A percentile compares a stretch with the other conserved stretches of the same genome.
These are phyloP conservation scores for Argentina anserina DNA, from an alignment of 306 rosid species.

Conservation along the genomic window DNA sequence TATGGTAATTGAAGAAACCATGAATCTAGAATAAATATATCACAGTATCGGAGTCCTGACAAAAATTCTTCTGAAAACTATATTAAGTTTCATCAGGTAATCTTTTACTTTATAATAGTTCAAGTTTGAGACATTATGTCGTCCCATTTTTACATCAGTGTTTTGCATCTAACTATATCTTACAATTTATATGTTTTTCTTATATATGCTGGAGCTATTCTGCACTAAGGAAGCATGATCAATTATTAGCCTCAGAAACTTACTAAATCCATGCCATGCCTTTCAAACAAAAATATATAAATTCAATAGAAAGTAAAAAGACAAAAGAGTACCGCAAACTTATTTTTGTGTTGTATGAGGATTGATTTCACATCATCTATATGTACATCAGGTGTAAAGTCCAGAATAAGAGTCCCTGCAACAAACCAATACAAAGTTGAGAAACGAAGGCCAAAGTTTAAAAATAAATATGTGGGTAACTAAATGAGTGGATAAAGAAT, in stretches of 20 bases:
- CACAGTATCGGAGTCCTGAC: not conserved
- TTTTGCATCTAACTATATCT: not conserved
- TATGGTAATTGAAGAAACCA: not conserved
- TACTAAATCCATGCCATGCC: conserved; percentile 2
- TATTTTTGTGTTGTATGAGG: conserved; percentile 62
- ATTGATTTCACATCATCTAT: conserved; percentile 58
- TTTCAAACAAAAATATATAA: conserved; percentile 1
- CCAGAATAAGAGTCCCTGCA: conserved; percentile 71
- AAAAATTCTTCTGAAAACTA: not conserved
- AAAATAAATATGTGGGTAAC: not conserved
- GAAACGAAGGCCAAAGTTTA: conserved; percentile 4
- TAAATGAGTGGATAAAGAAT: not conserved
- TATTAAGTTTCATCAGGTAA: not conserved
- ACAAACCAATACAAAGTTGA: conserved; percentile 29
- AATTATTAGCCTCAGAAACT: not conserved
- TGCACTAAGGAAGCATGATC: not conserved
- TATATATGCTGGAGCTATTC: not conserved
- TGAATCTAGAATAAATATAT: conserved; percentile 4
- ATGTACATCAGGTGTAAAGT: conserved; percentile 76
- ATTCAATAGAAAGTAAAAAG: conserved; percentile 19
- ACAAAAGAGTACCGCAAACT: conserved; percentile 52
- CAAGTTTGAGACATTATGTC: not conserved
- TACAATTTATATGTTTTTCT: not conserved
- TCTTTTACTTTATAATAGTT: not conserved
- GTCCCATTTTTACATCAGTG: not conserved